These are phyloP conservation scores for Vicia faba DNA, from an alignment of 306 rosid species.

Conservation along the genomic window DNA sequence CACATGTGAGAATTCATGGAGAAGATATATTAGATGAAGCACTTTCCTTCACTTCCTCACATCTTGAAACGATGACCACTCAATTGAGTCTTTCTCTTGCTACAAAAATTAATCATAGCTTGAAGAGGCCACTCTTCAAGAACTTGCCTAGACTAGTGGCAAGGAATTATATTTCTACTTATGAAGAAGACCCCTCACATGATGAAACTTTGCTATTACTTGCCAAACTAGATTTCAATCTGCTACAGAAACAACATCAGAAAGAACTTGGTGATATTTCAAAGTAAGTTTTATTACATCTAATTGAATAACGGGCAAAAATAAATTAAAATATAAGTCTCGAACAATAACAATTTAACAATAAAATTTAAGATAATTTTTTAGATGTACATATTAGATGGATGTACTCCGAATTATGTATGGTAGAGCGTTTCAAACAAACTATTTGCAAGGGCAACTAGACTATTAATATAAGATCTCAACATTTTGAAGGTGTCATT, in stretches of 20 bases:
- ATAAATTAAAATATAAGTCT: too few relatives aligned
- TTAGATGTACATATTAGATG: too few relatives aligned
- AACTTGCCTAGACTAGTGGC: constrained; percentile 45
- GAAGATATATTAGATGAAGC: constrained; percentile 59
- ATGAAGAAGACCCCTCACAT: constrained; percentile 44
- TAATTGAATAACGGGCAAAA: too few relatives aligned
- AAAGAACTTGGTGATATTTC: constrained; percentile 39
- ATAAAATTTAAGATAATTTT: too few relatives aligned
- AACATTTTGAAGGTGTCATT: too few relatives aligned
- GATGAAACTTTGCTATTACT: constrained; percentile 37
- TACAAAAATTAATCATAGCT: constrained; percentile 35
- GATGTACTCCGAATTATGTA: too few relatives aligned
- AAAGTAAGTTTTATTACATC: constrained; percentile 29
- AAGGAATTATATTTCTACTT: constrained; percentile 38
- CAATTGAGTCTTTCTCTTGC: constrained; percentile 31
- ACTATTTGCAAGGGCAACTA: too few relatives aligned
- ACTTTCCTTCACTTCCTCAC: constrained; percentile 38
- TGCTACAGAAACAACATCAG: constrained; percentile 47
- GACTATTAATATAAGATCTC: too few relatives aligned
- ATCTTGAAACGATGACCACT: constrained; percentile 22
- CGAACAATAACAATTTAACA: too few relatives aligned
- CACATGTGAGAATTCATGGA: constrained; percentile 43
- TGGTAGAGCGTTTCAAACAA: too few relatives aligned
- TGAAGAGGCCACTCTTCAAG: constrained; percentile 36
- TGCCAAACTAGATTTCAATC: constrained; percentile 55